Conservation (phyloP, 768 basidiomycete genomes). For the Termitomyces sp. region DNA sequence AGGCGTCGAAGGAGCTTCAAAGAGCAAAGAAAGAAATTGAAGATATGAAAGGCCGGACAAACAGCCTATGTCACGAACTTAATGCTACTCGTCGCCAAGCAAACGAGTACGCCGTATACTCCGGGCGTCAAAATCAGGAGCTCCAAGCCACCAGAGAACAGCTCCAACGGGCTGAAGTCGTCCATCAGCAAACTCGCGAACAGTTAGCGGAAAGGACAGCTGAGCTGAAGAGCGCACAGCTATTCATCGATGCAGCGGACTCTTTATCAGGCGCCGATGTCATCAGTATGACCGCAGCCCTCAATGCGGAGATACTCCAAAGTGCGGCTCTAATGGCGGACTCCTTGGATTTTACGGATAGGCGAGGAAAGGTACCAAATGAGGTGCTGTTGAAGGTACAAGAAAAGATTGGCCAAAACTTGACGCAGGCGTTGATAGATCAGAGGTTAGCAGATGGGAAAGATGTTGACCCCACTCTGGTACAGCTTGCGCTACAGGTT, state of each 20-base stretch:
- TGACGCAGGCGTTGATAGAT: conserved; percentile 9
- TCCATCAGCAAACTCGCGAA: not conserved
- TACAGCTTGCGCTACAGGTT: conserved; percentile 22
- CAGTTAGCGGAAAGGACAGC: conserved; percentile 13
- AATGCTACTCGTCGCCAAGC: not conserved
- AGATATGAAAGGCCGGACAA: too few species aligned
- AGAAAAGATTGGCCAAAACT: conserved; percentile 9
- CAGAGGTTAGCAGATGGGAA: not conserved
- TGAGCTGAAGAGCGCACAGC: conserved; percentile 19
- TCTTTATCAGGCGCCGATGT: conserved; percentile 21
- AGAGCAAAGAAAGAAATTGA: too few species aligned
- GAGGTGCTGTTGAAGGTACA: not conserved
- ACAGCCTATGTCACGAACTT: not conserved
- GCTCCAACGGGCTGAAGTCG: not conserved
- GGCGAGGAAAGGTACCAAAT: not conserved
- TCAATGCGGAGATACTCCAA: conserved; percentile 52
- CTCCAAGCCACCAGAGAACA: not conserved
- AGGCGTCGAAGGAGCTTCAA: too few species aligned
- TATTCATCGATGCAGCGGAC: conserved; percentile 18
- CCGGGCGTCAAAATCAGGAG: not conserved
- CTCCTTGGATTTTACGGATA: conserved; percentile 14
- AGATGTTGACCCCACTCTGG: conserved; percentile 13
- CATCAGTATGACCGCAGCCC: conserved; percentile 30
- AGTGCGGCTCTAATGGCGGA: conserved; percentile 44
- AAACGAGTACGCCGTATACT: not conserved